Conservation (phyloP, 208 protist genomes). For the Balamuthia mandrillaris region DNA sequence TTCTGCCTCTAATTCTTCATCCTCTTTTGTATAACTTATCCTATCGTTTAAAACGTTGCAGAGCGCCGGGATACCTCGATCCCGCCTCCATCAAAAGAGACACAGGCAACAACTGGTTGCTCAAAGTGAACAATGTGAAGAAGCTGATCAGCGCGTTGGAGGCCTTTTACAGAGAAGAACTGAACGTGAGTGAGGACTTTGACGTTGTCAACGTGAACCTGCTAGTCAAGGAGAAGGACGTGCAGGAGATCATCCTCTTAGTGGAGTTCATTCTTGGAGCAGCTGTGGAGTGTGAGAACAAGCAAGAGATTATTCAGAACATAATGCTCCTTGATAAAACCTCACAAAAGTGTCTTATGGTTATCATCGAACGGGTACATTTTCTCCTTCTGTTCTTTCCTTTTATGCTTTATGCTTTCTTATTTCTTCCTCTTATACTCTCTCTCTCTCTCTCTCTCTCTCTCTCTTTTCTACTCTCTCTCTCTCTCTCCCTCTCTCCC, state of each 20-base stretch:
- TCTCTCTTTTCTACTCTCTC: not conserved
- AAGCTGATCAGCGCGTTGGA: constrained; percentile 29
- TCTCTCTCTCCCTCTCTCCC: no score
- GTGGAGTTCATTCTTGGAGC: constrained; percentile 46
- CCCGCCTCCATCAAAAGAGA: not conserved
- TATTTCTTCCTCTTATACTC: not conserved
- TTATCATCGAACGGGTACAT: constrained; percentile 41
- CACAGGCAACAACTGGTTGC: constrained; percentile 20
- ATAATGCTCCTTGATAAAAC: constrained; percentile 48
- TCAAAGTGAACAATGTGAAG: constrained; percentile 44
- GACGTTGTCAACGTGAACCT: not conserved
- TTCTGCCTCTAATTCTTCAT: not conserved
- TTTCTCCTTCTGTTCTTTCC: not conserved
- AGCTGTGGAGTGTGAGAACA: constrained; percentile 48
- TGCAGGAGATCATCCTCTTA: constrained; percentile 35
- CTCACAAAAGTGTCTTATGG: constrained; percentile 44
- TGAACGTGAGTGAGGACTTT: not conserved
- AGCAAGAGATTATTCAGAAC: constrained; percentile 45
- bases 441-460: not conserved
- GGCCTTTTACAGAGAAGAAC: constrained; percentile 24
- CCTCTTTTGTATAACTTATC: constrained; percentile 22
- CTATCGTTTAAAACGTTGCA: not conserved
- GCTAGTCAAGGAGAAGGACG: constrained; percentile 1
- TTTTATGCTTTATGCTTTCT: not conserved
- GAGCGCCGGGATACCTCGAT: not conserved